Evolutionary conservation across 306 rosid species (phyloP).

Genomic region (Cucumis cinereus): DNA sequence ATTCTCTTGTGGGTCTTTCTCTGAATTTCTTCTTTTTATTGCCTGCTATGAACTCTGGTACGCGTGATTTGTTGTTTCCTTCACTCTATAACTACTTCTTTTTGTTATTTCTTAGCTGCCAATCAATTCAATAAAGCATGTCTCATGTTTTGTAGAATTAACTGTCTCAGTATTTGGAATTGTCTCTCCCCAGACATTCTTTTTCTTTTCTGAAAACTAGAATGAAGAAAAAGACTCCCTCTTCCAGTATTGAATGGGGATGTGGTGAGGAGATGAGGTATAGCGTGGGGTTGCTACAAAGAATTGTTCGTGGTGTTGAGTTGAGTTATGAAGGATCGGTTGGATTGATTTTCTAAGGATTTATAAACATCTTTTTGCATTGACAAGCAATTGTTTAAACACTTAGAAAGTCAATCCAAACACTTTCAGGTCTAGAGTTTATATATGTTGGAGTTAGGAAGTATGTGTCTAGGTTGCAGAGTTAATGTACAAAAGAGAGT

Average conservation of each 20-base stretch:
- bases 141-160: neutral
- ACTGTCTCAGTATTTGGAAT: neutral
- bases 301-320: no score
- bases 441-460: no score
- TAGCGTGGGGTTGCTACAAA: neutral
- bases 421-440: no score
- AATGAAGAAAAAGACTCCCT: neutral
- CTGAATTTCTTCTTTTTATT: constrained; percentile 74
- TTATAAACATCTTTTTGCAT: no score
- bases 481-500: no score
- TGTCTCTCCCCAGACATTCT: neutral
- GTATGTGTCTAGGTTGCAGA: no score
- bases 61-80: constrained; percentile 12
- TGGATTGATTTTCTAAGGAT: no score
- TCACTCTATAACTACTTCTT: neutral
- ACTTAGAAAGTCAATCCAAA: no score
- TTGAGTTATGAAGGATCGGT: no score
- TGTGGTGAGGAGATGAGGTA: neutral
- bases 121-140: neutral
- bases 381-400: no score
- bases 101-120: neutral
- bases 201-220: neutral
- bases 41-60: constrained; percentile 71
- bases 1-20: constrained; percentile 68
- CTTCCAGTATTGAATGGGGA: neutral